phyloP scores from a whole-genome alignment of 208 protist genomes.

The Trichomonas gallinae region DNA sequence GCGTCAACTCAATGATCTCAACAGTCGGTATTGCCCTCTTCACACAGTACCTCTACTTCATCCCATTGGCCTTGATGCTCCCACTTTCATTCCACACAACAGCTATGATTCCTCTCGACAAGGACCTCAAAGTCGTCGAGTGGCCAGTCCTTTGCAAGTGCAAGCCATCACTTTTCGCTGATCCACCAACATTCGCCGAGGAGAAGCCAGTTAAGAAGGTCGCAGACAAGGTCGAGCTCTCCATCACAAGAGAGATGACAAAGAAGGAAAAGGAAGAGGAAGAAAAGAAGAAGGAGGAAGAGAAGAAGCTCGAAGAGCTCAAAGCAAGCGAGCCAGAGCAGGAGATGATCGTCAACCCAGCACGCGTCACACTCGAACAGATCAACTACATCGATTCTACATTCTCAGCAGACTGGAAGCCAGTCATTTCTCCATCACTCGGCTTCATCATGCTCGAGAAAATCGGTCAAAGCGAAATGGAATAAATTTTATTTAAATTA shows the following conservation, averaged over 20 bases:
- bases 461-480: neutral
- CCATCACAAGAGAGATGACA: neutral
- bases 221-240: neutral
- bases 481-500: neutral
- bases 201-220: neutral
- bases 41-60: neutral
- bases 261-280: neutral
- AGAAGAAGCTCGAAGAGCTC: neutral
- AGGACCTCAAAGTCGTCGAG: neutral
- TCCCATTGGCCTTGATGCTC: neutral
- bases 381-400: neutral
- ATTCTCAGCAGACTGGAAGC: neutral
- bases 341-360: neutral
- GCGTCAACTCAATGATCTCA: neutral
- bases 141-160: neutral
- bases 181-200: neutral
- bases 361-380: neutral
- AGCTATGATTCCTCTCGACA: neutral
- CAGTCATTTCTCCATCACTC: neutral
- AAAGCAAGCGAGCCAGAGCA: neutral
- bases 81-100: neutral
- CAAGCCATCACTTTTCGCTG: neutral
- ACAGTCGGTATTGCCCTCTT: conserved; percentile 11
- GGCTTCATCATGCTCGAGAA: neutral
- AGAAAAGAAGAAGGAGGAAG: neutral